A percentile compares a stretch with the other conserved stretches of the same genome.
Conservation (phyloP, 345 rosid genomes). For the Geranium rotundifolium region DNA sequence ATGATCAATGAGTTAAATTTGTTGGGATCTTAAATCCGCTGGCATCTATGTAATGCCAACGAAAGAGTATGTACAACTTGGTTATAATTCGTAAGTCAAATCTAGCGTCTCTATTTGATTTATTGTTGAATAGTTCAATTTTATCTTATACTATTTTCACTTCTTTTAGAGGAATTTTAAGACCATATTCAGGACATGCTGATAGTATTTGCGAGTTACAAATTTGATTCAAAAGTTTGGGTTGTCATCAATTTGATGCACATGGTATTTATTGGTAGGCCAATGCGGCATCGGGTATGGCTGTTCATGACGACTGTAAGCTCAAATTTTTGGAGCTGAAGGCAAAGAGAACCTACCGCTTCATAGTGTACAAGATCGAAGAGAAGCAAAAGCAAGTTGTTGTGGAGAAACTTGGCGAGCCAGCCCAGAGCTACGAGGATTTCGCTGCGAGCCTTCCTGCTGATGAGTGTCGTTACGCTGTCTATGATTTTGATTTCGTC, state of each 20-base stretch:
- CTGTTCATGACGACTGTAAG: slow-evolving; percentile 30
- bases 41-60: too few species aligned
- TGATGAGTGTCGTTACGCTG: slow-evolving; percentile 26
- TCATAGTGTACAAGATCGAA: slow-evolving; percentile 26
- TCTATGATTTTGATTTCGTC: slow-evolving; percentile 28
- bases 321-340: slow-evolving; percentile 25
- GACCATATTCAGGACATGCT: neutral
- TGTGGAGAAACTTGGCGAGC: slow-evolving; percentile 30
- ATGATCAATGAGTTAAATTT: too few species aligned
- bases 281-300: slow-evolving; percentile 3
- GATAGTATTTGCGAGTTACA: neutral
- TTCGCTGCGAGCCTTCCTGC: slow-evolving; percentile 26
- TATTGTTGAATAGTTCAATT: too few species aligned
- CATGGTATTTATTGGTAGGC: slow-evolving; percentile 12
- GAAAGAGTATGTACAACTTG: too few species aligned
- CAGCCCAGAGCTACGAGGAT: slow-evolving; percentile 23
- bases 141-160: too few species aligned
- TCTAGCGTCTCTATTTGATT: too few species aligned
- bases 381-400: slow-evolving; percentile 30
- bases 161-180: too few species aligned
- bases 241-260: neutral
- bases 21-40: too few species aligned
- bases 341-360: slow-evolving; percentile 26
- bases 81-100: too few species aligned
- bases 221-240: neutral